Base-by-base conservation (phyloP, 148 eudicot genomes). In the Camellia lanceoleosa region DNA sequence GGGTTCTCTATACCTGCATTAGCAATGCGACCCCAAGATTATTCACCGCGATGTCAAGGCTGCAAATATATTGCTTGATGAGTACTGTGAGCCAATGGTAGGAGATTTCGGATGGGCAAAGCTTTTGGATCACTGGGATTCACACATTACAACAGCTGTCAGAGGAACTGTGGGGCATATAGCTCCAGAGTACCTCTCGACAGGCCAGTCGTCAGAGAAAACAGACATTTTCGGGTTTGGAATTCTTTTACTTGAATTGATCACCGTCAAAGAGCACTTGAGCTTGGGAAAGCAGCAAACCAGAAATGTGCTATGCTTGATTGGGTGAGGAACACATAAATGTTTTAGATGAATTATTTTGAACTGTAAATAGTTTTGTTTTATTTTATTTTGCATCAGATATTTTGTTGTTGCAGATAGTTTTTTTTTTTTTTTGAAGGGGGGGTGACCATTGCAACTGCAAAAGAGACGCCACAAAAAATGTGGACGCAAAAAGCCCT, bases 41-140 rank as follows among this genome's bases (percentile, higher is more conserved):
- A 93, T 96, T 56, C 99, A 96, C 77, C 87, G 99, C 77, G 99
- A 96, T 83, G 99, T 96, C 42, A 96, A 96, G 85, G 99, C 99
- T 44, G 99, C 99, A 84, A 96, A 96, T 75, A 92, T 96, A 70
- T 83, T 96, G 72, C 95, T 96, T 1, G 99, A 96, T 14, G 99
- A 93, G 71, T 80, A 85, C 79, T 93, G 89, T 75, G 99, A 96
- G 82, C 98, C 97, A 5, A 91, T 96, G 61, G 99, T 95, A 15
- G 97, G 97, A 54, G 97, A 91, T 88, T 93, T 93, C 44, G 97
- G 97, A 63, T 68, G 91, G 81, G 97, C 97, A 58, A 93, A 93
- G 87, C 91, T 93, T 42, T 83, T 93, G 83, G 95, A 93, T 79
- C 97, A 93, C 75, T 82, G 80, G 9, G 97, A 93, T 76, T 93